Percentiles rank a stretch among this genome's conserved stretches.
Conservation (phyloP, 73 alveolate species). For the Blepharisma stoltei region DNA sequence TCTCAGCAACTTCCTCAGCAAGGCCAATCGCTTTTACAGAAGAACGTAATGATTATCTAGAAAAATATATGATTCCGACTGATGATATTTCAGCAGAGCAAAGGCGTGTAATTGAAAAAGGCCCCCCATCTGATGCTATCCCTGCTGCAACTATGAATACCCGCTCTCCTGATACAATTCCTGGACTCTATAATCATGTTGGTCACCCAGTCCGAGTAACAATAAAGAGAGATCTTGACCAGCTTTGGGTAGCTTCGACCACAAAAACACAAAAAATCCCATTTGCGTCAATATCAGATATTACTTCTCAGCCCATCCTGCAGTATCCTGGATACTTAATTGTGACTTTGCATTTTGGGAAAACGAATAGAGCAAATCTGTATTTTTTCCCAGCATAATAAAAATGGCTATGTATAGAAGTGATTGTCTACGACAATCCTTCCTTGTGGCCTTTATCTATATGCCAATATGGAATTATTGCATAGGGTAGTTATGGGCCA, state of each 20-base stretch:
- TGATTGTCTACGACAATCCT: too few relatives aligned
- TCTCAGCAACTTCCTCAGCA: neutral
- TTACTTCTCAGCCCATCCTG: neutral
- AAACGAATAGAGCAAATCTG: neutral
- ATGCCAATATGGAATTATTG: too few relatives aligned
- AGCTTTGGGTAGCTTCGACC: neutral
- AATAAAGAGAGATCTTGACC: neutral
- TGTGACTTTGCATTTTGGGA: neutral
- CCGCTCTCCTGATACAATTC: neutral
- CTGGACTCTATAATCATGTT: conserved; percentile 1
- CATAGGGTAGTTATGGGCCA: too few relatives aligned
- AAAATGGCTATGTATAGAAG: too few relatives aligned
- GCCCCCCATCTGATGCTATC: conserved; percentile 12
- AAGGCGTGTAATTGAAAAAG: neutral
- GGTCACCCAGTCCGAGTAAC: neutral
- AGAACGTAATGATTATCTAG: neutral
- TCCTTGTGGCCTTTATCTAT: too few relatives aligned
- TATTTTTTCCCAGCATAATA: conserved; percentile 25
- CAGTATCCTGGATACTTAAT: conserved; percentile 13
- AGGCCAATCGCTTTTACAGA: neutral
- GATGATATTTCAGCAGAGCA: conserved; percentile 12
- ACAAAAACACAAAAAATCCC: conserved; percentile 6
- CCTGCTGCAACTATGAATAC: neutral
- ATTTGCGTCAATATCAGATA: neutral
- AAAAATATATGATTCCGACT: neutral